Conservation (phyloP, 495 filamentous ascomycete species). For the Hypoxylon perforatum region DNA sequence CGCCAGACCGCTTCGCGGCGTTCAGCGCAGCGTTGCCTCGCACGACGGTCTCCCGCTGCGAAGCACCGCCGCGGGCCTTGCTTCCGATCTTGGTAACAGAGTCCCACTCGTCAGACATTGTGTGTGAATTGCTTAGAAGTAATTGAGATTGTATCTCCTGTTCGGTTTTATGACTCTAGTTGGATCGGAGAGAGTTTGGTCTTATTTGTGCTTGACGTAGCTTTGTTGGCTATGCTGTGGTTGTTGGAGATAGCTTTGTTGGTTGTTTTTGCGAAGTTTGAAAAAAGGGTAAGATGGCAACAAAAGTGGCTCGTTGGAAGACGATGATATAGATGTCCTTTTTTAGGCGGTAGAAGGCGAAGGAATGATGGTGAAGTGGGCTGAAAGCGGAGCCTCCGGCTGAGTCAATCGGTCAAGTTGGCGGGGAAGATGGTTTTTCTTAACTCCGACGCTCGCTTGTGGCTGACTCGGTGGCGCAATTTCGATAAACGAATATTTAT, state of each 20-base stretch:
- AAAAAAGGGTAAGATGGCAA: constrained; percentile 7
- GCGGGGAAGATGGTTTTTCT: background rate
- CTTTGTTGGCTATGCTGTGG: no score
- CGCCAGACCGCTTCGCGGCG: constrained; percentile 84
- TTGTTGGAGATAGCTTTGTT: no score
- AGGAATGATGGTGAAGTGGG: constrained; percentile 50
- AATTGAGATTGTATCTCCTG: no score
- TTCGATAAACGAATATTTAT: no score
- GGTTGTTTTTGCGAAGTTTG: background rate
- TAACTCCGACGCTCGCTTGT: background rate
- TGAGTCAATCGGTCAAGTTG: constrained; percentile 45
- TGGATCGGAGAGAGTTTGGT: background rate
- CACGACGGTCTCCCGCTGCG: constrained; percentile 83
- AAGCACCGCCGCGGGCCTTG: constrained; percentile 73
- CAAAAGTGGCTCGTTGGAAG: constrained; percentile 29
- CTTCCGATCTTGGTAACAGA: constrained; percentile 91
- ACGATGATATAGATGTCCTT: constrained; percentile 32
- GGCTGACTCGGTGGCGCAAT: constrained; percentile 5
- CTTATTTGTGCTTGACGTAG: no score
- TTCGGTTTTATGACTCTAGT: background rate
- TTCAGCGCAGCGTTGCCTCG: constrained; percentile 89
- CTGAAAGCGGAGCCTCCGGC: constrained; percentile 46
- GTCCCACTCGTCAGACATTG: constrained; percentile 82
- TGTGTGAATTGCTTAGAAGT: constrained; percentile 35
- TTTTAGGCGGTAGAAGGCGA: constrained; percentile 46